Base-by-base conservation (phyloP, 2,329 filamentous ascomycete species). In the Canariomyces notabilis region DNA sequence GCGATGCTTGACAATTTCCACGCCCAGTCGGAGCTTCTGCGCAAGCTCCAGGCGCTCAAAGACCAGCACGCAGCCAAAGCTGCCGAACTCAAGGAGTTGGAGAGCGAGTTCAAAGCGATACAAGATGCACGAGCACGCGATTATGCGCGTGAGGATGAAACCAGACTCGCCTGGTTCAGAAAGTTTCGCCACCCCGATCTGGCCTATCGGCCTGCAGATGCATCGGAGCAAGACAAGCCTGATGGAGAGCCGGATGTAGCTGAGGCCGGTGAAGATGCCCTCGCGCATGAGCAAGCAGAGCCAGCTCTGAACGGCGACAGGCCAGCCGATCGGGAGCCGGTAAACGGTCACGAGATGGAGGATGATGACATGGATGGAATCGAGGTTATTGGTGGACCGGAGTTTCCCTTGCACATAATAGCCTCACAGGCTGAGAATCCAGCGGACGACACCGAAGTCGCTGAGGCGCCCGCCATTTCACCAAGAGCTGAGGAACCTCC, bases 1-100 rank as follows among this genome's bases (percentile, higher is more conserved):
- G 22, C 41, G 60, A 59, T 52, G 11, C 50, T 59, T 1, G 53
- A 58, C 12, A 53, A 64, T 9, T 59, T 62, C 39, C 56, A 52
- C 59, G 64, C 59, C 56, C 64, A 44, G 34, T 5, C 7, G n/a
- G 43, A 43, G 22, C 37, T 56, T 20, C 29, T 46, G 38, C 31
- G 36, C 15, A 39, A 22, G 16, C 40, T 56, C 37, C 14, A 37
- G 4, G 45, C 23, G 5, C 12, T 54, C 18, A 26, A 36, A 4
- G 29, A 16, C 9, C 33, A 50, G 36, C 42, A 44, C 16, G 37
- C 35, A 2, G 32, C 26, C 3, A 20, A 8, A 4, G 18, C 43
- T 16, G 40, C 38, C 2, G 20, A 16, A 4, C 12, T 49, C 23
- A 26, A 23, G 5, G 11, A 11, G 12, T 5, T 51, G 18, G 44